Conservation (phyloP, 202 grass and related monocot genomes). For the Carex sylvatica region DNA sequence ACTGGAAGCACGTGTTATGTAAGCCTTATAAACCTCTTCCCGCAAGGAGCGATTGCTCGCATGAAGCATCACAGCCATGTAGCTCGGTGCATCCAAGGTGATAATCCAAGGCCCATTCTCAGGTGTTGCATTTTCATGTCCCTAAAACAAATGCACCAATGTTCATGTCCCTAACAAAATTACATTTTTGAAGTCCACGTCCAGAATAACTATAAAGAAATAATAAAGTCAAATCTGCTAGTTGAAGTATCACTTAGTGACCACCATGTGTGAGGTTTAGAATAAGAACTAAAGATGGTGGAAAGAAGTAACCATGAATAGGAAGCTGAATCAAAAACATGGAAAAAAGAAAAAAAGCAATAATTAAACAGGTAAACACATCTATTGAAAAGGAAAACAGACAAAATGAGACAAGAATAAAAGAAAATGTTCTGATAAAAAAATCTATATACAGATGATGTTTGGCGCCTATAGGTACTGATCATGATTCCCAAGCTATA, state of each 20-base stretch:
- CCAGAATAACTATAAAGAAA: neutral
- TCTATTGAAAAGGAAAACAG: neutral
- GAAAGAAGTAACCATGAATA: neutral
- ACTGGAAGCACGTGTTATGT: conserved; percentile 68
- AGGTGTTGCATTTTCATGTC: conserved; percentile 86
- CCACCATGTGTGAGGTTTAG: neutral
- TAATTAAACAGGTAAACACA: conserved; percentile 1
- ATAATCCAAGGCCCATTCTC: conserved; percentile 94
- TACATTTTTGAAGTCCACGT: neutral
- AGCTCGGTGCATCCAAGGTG: conserved; percentile 85
- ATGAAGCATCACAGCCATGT: conserved; percentile 90
- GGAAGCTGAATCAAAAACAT: neutral
- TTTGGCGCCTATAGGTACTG: neutral
- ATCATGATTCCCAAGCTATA: neutral
- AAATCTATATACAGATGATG: neutral
- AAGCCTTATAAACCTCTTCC: conserved; percentile 89
- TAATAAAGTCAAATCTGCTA: neutral
- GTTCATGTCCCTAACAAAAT: neutral
- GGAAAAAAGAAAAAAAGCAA: neutral
- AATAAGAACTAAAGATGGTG: neutral
- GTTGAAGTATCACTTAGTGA: neutral
- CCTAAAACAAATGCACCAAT: conserved; percentile 36
- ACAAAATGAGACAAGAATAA: neutral
- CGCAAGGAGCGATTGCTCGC: conserved; percentile 68
- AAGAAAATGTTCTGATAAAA: neutral